Conservation (phyloP, 75 land plant species). For the Cunninghamia lanceolata region DNA sequence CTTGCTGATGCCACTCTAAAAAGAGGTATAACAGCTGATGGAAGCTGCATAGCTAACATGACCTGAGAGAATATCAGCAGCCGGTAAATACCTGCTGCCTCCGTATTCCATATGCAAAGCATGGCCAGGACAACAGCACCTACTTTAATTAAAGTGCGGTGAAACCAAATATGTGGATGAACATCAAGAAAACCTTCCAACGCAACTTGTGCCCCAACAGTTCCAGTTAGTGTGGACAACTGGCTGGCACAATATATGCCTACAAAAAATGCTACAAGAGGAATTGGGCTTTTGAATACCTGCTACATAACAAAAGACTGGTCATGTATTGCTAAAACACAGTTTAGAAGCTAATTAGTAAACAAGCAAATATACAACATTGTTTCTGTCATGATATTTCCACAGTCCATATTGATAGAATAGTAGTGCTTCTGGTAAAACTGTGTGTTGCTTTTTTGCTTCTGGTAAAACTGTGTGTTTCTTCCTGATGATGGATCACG, state of each 20-base stretch:
- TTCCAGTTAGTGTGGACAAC: constrained; percentile 60
- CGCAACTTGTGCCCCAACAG: constrained; percentile 45
- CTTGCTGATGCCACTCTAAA: constrained; percentile 80
- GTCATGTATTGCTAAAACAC: not conserved
- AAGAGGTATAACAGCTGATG: constrained; percentile 82
- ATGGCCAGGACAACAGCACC: constrained; percentile 53
- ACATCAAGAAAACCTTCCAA: constrained; percentile 48
- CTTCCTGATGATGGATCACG: too few species aligned
- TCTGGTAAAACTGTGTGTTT: too few species aligned
- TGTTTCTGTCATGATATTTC: too few species aligned
- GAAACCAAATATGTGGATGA: constrained; percentile 56
- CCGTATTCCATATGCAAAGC: constrained; percentile 56
- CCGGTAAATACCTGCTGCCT: constrained; percentile 82
- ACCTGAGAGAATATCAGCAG: constrained; percentile 78
- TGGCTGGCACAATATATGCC: constrained; percentile 70
- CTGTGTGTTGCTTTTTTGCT: too few species aligned
- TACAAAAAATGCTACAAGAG: constrained; percentile 48
- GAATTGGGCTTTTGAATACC: constrained; percentile 64
- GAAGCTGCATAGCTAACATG: constrained; percentile 78
- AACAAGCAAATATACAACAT: not conserved
- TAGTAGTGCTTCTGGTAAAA: too few species aligned
- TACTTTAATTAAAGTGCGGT: constrained; percentile 50
- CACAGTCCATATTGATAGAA: too few species aligned
- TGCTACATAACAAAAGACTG: constrained; percentile 24
- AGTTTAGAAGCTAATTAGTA: not conserved